These are phyloP conservation scores for Komagataella pastoris DNA, from an alignment of 805 yeast genomes.

Conservation along the genomic window DNA sequence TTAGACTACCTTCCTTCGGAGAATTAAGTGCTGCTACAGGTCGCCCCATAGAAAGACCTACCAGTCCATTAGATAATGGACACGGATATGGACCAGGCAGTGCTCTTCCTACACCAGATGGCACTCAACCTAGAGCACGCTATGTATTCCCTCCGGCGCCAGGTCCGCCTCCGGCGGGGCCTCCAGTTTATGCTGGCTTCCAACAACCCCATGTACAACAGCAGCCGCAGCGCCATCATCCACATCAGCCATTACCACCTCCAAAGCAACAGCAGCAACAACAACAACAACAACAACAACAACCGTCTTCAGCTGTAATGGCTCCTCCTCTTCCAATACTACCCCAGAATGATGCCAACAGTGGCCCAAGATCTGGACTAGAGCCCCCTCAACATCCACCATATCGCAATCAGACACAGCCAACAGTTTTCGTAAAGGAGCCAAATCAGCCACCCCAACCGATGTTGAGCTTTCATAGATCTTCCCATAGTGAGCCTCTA, in stretches of 20 bases:
- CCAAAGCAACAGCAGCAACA: neutral
- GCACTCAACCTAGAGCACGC: neutral
- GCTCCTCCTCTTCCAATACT: neutral
- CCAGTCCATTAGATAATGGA: neutral
- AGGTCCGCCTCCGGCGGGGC: neutral
- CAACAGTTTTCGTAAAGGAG: neutral
- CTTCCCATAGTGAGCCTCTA: neutral
- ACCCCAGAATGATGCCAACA: neutral
- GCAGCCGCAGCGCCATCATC: neutral
- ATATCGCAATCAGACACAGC: neutral
- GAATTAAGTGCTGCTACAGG: conserved; percentile 2
- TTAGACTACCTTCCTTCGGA: conserved; percentile 7
- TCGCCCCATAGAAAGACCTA: neutral
- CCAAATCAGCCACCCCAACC: neutral
- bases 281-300: neutral
- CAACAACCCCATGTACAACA: neutral
- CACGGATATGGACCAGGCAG: neutral
- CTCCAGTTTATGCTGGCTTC: neutral
- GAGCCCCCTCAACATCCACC: neutral
- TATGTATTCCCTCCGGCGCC: neutral
- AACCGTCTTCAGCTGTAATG: neutral
- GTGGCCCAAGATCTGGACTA: neutral
- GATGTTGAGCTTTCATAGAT: neutral
- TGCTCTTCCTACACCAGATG: neutral
- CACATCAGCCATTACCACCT: neutral